Base-by-base conservation (phyloP, 1,284 basidiomycete species). In the Papiliotrema flavescens region DNA sequence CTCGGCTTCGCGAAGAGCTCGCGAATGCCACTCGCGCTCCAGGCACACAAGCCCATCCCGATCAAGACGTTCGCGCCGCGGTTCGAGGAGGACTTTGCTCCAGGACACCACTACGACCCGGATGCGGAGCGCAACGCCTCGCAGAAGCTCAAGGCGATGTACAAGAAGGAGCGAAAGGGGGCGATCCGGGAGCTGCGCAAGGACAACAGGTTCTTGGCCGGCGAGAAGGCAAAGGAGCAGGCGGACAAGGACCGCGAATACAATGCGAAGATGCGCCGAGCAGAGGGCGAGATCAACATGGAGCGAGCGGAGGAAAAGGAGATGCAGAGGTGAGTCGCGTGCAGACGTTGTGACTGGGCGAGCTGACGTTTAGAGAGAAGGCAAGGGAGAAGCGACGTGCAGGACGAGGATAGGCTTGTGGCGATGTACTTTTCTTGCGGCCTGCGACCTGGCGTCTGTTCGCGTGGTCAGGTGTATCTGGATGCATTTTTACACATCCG, bases 161-260 rank as follows among this genome's bases (percentile, higher is more conserved):
- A 92, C 80, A 96, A 96, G 79, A 88, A 98, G 79, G 96, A 98
- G 79, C 82, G 84, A 72, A 98, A 98, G 80, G 94, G 96, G 34
- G 96, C 96, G 2, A 92, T 99, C 58, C 83, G 95, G 53, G 96
- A 99, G 72, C 80, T 99, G 55, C 85, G 96, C 59, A 96, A 96
- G 80, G 96, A 99, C 74, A 87, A 90, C 59, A 83, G 84, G 59
- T 98, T 98, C 83, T 80, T 98, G 74, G 93, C 96, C 11, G 82
- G 82, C 47, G 90, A 93, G 68, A 85, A 90, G 68, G 86, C 90
- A 66, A 84, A 86, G 77, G 85, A 87, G 71, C 88, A 91, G 76
- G 81, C 82, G 70, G 86, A 87, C 75, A 91, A 91, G 80, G 94
- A 97, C 69, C 79, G 71, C 57, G 78, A 76, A 34, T 98, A 93